Evolutionary conservation across 139 green algal species (phyloP), one percentile per base, ranked within the genome.

Genomic region (Coelastrella sp.): DNA sequence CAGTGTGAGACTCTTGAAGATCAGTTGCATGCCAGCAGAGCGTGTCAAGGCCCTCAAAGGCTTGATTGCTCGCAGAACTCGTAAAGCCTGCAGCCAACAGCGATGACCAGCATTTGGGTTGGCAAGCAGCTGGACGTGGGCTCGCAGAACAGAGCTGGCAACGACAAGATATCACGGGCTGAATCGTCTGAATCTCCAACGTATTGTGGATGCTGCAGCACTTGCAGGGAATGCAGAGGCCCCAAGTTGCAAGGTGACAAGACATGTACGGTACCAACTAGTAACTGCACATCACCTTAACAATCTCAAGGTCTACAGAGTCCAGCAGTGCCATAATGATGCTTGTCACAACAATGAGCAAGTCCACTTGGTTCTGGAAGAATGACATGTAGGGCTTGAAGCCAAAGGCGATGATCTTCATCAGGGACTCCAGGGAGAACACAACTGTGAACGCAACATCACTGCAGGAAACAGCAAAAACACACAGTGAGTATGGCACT

Each of bases 361-460:
- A 93, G 94, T 98, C 96, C 61, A 95, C 92, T 88, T 94, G 93
- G 86, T 97, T 97, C 57, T 89, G 96, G 76, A 93, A 91, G 68
- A 90, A 90, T 1, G 91, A 73, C 59, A 97, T 94, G 93, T 98
- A 98, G 20, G 83, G 75, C 2, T 20, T 73, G 66, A 97, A 97
- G 7, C 92, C 94, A 92, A 96, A 97, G 8, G 96, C 96, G 58
- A 97, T 90, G 11, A 94, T 92, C 94, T 98, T 98, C 71, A 97
- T 66, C 7, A 95, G 1, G 19, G 90, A 92, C 93, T 98, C 96
- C 4, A 95, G 19, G 4, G 77, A 89, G 84, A 98, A 98, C 5
- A 93, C 85, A 58, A 79, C 61, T 58, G 96, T 97, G 77, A 97
- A 94, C 7, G 78, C 80, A 7, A 95, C n/a, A 71, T 91, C 88